Evolutionary conservation across 2,329 filamentous ascomycete species (phyloP).

Genomic region (Tolypocladium tropicale): DNA sequence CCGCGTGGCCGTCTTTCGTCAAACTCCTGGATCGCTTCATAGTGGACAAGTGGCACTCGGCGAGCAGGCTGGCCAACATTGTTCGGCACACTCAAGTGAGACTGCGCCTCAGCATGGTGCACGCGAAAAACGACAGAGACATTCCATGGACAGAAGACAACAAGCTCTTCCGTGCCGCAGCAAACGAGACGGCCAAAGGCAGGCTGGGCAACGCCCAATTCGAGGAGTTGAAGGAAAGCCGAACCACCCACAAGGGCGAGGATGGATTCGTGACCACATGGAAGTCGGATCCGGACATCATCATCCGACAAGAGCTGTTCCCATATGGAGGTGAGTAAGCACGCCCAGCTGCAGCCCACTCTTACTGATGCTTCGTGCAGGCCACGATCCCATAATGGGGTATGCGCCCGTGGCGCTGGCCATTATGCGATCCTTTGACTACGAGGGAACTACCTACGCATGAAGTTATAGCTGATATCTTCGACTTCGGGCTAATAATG

Average conservation of each 20-base stretch:
- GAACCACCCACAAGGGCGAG: conserved; percentile 31
- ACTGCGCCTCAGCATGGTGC: conserved; percentile 62
- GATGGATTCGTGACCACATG: conserved; percentile 39
- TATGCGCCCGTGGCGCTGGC: conserved; percentile 55
- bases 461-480: background rate
- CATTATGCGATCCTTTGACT: conserved; percentile 54
- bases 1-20: conserved; percentile 53
- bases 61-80: conserved; percentile 50
- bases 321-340: conserved; percentile 40
- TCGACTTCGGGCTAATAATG: no score
- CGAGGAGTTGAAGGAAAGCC: conserved; percentile 32
- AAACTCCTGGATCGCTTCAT: conserved; percentile 51
- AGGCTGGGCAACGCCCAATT: conserved; percentile 26
- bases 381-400: conserved; percentile 60
- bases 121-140: conserved; percentile 71
- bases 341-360: background rate
- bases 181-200: conserved; percentile 34
- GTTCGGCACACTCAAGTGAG: conserved; percentile 38
- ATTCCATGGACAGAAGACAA: conserved; percentile 68
- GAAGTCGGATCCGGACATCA: conserved; percentile 30
- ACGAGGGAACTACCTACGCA: conserved; percentile 16
- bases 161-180: conserved; percentile 50
- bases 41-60: conserved; percentile 74
- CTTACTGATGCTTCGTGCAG: conserved; percentile 23
- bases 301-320: conserved; percentile 44